Percentiles rank a stretch among this genome's conserved stretches.
Conservation (phyloP, 495 filamentous ascomycete species). For the Choiromyces venosus region DNA sequence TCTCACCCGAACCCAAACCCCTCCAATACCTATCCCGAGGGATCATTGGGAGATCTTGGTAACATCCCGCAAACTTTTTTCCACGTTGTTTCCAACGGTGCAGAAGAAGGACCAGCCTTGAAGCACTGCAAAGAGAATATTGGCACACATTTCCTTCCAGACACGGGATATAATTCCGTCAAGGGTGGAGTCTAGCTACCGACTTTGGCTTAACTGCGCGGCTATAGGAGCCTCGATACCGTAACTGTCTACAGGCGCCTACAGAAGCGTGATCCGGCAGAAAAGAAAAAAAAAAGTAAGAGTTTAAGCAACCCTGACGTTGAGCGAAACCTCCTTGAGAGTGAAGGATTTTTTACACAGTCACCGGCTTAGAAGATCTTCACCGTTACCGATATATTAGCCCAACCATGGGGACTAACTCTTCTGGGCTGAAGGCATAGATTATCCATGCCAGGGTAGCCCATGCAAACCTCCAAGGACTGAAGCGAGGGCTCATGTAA, state of each 20-base stretch:
- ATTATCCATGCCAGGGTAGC: neutral
- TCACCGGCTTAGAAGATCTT: neutral
- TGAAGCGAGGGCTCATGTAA: neutral
- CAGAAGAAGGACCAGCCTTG: neutral
- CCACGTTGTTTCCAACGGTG: no score
- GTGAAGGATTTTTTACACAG: no score
- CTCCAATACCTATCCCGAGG: neutral
- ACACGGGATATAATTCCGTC: neutral
- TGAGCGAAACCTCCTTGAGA: neutral
- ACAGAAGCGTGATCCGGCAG: neutral
- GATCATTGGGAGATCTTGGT: neutral
- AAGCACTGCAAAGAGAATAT: neutral
- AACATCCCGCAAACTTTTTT: neutral
- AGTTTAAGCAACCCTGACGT: neutral
- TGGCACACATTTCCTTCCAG: neutral
- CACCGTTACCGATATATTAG: neutral
- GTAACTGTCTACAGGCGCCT: neutral
- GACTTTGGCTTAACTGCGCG: neutral
- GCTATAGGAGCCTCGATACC: neutral
- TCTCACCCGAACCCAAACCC: neutral
- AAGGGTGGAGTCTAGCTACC: neutral
- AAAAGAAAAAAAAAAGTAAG: neutral
- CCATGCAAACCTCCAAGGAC: neutral
- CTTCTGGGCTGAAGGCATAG: neutral
- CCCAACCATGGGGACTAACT: neutral